Percentiles rank a stretch among this genome's conserved stretches.
phyloP scores from a whole-genome alignment of 1,284 basidiomycete species.

The Malassezia dermatis region DNA sequence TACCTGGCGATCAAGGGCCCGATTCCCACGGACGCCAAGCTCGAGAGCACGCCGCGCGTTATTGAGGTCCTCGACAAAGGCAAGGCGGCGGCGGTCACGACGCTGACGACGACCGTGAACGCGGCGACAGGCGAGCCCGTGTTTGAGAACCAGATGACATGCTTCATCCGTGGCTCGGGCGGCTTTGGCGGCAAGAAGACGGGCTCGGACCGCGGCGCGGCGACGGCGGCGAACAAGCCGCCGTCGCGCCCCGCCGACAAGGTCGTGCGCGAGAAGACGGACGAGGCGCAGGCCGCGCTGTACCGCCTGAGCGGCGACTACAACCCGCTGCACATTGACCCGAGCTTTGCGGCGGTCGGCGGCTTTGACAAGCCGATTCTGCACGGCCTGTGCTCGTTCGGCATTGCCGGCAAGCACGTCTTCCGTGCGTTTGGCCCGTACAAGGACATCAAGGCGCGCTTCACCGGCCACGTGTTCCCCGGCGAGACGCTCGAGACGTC shows the following conservation, averaged over 20 bases:
- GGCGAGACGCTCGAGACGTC: constrained; percentile 64
- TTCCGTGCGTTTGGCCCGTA: constrained; percentile 73
- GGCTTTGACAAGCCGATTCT: constrained; percentile 77
- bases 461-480: constrained; percentile 81
- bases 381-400: constrained; percentile 77
- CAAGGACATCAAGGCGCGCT: constrained; percentile 91
- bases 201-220: constrained; percentile 78
- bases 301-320: constrained; percentile 52
- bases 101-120: constrained; percentile 26
- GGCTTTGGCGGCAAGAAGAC: constrained; percentile 86
- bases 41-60: constrained; percentile 62
- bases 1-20: constrained; percentile 77
- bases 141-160: constrained; percentile 84
- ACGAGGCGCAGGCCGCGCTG: constrained; percentile 59
- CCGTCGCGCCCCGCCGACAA: constrained; percentile 52
- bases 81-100: constrained; percentile 36
- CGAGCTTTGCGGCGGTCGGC: constrained; percentile 83
- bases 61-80: constrained; percentile 53
- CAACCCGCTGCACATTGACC: constrained; percentile 88
- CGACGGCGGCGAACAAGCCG: constrained; percentile 69
- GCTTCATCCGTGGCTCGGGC: constrained; percentile 85
- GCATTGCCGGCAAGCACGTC: constrained; percentile 88
- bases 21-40: constrained; percentile 74
- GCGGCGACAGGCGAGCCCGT: constrained; percentile 62
- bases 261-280: constrained; percentile 40